phyloP scores from a whole-genome alignment of 225 moss, liverwort and hornwort species.

The Rhytidiadelphus loreus region DNA sequence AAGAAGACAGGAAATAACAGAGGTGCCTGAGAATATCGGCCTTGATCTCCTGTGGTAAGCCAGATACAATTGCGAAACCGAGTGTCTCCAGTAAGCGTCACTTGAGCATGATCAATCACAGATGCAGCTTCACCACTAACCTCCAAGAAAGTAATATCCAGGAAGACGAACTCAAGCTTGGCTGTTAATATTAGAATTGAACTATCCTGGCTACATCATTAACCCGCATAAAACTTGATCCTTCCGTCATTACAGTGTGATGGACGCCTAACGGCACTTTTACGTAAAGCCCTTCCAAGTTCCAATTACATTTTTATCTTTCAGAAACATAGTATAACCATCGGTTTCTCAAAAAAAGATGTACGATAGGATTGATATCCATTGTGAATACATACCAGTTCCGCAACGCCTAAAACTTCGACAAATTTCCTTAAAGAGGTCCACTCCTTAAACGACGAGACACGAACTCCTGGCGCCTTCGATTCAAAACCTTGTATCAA shows the following conservation, averaged over 20 bases:
- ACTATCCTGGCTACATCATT: background rate
- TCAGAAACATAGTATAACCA: background rate
- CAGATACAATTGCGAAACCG: background rate
- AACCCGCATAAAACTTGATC: background rate
- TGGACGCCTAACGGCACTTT: background rate
- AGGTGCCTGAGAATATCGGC: slow-evolving; percentile 46
- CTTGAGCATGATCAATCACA: background rate
- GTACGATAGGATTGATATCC: background rate
- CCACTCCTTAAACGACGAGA: slow-evolving; percentile 20
- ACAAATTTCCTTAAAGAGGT: slow-evolving; percentile 26
- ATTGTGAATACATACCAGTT: slow-evolving; percentile 17
- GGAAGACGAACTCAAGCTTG: background rate
- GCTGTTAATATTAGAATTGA: background rate
- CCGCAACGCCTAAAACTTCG: slow-evolving; percentile 8
- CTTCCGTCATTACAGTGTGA: background rate
- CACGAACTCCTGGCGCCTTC: background rate
- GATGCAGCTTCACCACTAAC: background rate
- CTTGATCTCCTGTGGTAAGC: slow-evolving; percentile 48
- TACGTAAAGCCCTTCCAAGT: background rate
- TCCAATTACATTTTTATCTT: background rate
- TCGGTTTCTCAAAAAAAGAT: background rate
- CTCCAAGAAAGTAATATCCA: background rate
- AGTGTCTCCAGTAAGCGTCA: background rate
- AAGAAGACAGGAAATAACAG: slow-evolving; percentile 50
- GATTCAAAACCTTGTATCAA: background rate